Percentiles rank a stretch among this genome's conserved stretches.
These are phyloP conservation scores for Suhomyces kilbournensis DNA, from an alignment of 805 yeast species.

Conservation along the genomic window DNA sequence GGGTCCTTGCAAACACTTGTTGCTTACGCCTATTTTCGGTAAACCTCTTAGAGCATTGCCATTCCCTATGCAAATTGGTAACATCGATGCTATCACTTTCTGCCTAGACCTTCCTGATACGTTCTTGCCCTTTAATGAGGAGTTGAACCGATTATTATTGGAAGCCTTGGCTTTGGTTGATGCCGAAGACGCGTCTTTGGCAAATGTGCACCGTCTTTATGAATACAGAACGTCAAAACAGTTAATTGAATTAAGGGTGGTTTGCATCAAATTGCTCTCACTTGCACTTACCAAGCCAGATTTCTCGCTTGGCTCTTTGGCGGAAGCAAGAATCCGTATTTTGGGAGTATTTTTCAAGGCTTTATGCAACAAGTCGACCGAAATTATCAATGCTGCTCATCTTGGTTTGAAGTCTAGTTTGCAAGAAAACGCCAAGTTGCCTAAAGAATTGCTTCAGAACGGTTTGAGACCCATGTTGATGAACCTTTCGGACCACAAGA, in stretches of 20 bases:
- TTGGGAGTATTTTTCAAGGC: slow-evolving; percentile 95
- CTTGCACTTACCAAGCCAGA: slow-evolving; percentile 83
- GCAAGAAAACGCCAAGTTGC: slow-evolving; percentile 81
- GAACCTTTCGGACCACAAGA: slow-evolving; percentile 91
- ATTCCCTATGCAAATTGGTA: slow-evolving; percentile 98
- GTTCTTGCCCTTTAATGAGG: slow-evolving; percentile 84
- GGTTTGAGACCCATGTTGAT: slow-evolving; percentile 94
- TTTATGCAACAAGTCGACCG: slow-evolving; percentile 76
- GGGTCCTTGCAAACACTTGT: slow-evolving; percentile 75
- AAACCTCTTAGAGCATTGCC: slow-evolving; percentile 96
- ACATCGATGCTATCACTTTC: slow-evolving; percentile 94
- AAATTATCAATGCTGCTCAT: slow-evolving; percentile 91
- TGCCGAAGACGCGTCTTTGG: slow-evolving; percentile 94
- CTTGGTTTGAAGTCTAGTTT: slow-evolving; percentile 80
- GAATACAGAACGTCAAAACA: slow-evolving; percentile 90
- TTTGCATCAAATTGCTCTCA: slow-evolving; percentile 80
- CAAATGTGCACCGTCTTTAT: slow-evolving; percentile 78
- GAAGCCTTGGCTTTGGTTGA: slow-evolving; percentile 95
- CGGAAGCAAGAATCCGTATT: slow-evolving; percentile 77
- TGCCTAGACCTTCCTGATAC: slow-evolving; percentile 79
- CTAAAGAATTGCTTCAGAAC: slow-evolving; percentile 91
- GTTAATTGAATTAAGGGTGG: slow-evolving; percentile 80
- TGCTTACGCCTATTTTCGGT: slow-evolving; percentile 91
- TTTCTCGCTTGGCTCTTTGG: slow-evolving; percentile 69
- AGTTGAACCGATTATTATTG: slow-evolving; percentile 73